Evolutionary conservation across 176 grass and related monocot species (phyloP).

Genomic region (Raddia guianensis): DNA sequence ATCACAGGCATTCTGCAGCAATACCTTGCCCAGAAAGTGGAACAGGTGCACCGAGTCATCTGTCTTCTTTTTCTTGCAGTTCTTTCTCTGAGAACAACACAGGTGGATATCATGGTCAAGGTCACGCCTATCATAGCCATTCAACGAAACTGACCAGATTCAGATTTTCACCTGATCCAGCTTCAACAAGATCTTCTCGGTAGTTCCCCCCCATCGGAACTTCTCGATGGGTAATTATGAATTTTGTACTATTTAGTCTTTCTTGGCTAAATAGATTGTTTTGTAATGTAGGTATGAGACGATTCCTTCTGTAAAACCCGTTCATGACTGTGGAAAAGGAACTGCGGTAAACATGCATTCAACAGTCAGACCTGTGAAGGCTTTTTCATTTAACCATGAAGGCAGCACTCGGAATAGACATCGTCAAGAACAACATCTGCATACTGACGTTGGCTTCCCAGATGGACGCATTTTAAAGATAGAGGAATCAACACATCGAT

Average conservation of each 20-base stretch:
- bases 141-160: neutral
- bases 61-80: slow-evolving; percentile 17
- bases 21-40: slow-evolving; percentile 4
- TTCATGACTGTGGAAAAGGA: slow-evolving; percentile 23
- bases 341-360: neutral
- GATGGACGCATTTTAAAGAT: slow-evolving; percentile 27
- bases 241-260: slow-evolving; percentile 18
- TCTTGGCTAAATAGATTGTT: slow-evolving; percentile 16
- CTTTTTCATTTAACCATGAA: slow-evolving; percentile 13
- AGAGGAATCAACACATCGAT: slow-evolving; percentile 28
- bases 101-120: neutral
- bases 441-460: slow-evolving; percentile 7
- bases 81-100: neutral
- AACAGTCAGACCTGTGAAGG: slow-evolving; percentile 15
- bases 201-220: neutral
- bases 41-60: slow-evolving; percentile 11
- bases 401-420: slow-evolving; percentile 24
- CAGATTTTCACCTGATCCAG: slow-evolving; percentile 26
- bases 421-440: slow-evolving; percentile 19
- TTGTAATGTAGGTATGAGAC: slow-evolving; percentile 35
- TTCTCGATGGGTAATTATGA: neutral
- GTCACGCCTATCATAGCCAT: slow-evolving; percentile 2
- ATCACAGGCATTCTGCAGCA: neutral
- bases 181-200: neutral
- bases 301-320: slow-evolving; percentile 1